Evolutionary conservation across 2,329 filamentous ascomycete genomes (phyloP).

Genomic region (Aspergillus vadensis): DNA sequence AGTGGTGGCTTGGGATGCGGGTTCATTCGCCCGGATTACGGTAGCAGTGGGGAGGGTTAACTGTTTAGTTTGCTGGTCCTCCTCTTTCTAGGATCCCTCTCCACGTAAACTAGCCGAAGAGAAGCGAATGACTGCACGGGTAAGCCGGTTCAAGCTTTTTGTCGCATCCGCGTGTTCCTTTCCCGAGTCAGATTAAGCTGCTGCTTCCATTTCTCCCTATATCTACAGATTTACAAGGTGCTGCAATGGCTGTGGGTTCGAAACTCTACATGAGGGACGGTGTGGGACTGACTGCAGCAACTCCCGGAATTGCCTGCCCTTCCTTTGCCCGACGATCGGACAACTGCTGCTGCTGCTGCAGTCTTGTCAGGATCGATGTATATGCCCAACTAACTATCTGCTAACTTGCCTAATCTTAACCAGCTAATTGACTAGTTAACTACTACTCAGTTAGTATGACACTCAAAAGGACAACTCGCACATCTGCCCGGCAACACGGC

Average conservation of each 20-base stretch:
- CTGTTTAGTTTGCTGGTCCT: background rate
- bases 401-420: too few species aligned
- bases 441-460: too few species aligned
- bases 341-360: background rate
- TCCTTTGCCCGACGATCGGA: too few species aligned
- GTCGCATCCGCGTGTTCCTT: slow-evolving; percentile 12
- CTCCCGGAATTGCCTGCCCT: too few species aligned
- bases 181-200: slow-evolving; percentile 16
- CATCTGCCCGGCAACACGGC: background rate
- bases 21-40: background rate
- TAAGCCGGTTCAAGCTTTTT: slow-evolving; percentile 17
- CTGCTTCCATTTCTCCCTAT: background rate
- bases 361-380: background rate
- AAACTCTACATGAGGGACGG: background rate
- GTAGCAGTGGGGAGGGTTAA: background rate
- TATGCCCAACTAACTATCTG: background rate
- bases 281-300: background rate
- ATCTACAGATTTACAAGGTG: background rate
- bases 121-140: slow-evolving; percentile 13
- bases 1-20: background rate
- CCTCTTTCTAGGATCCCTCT: background rate
- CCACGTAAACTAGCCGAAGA: slow-evolving; percentile 3
- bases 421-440: too few species aligned
- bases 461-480: background rate
- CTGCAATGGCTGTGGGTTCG: background rate